A percentile compares a stretch with the other conserved stretches of the same genome.
phyloP scores from a whole-genome alignment of 352 stramenopile species.

The Pythium angustatum region DNA sequence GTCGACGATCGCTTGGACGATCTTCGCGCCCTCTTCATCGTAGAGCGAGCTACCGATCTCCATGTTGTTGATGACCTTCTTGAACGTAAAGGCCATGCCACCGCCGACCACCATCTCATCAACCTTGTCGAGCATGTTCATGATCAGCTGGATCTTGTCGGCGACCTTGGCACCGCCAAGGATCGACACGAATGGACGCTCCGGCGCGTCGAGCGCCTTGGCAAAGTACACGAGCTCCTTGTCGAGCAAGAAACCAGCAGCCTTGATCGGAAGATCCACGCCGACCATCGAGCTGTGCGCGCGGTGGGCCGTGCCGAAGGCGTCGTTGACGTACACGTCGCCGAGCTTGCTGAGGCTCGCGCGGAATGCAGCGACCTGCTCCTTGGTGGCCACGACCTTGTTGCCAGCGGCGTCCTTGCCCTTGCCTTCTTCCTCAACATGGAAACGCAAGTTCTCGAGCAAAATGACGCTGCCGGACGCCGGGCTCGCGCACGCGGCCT shows the following conservation, averaged over 20 bases:
- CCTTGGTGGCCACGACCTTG: slow-evolving; percentile 91
- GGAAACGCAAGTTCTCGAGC: slow-evolving; percentile 99
- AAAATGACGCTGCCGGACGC: slow-evolving; percentile 91
- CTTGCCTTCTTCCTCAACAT: slow-evolving; percentile 96
- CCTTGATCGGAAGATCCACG: slow-evolving; percentile 87
- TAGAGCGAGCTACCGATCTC: slow-evolving; percentile 95
- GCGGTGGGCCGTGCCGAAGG: slow-evolving; percentile 99
- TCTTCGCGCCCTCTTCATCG: slow-evolving; percentile 85
- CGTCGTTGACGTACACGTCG: slow-evolving; percentile 99
- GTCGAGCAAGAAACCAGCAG: slow-evolving; percentile 97
- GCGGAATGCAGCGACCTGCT: slow-evolving; percentile 92
- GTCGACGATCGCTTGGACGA: slow-evolving; percentile 93
- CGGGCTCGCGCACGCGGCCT: slow-evolving; percentile 68
- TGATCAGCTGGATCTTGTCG: slow-evolving; percentile 99
- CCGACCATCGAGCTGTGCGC: slow-evolving; percentile 98
- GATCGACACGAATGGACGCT: slow-evolving; percentile 97
- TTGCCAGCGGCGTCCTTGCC: slow-evolving; percentile 78
- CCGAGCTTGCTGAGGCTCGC: slow-evolving; percentile 90
- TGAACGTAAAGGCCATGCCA: slow-evolving; percentile 99
- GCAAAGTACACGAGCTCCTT: slow-evolving; percentile 99
- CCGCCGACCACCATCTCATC: slow-evolving; percentile 99
- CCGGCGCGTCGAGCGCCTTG: slow-evolving; percentile 97
- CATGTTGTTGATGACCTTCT: slow-evolving; percentile 97
- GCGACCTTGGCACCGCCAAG: slow-evolving; percentile 99
- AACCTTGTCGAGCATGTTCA: slow-evolving; percentile 99